These are phyloP conservation scores for Oidium heveae DNA, from an alignment of 2,329 filamentous ascomycete genomes.

Conservation along the genomic window DNA sequence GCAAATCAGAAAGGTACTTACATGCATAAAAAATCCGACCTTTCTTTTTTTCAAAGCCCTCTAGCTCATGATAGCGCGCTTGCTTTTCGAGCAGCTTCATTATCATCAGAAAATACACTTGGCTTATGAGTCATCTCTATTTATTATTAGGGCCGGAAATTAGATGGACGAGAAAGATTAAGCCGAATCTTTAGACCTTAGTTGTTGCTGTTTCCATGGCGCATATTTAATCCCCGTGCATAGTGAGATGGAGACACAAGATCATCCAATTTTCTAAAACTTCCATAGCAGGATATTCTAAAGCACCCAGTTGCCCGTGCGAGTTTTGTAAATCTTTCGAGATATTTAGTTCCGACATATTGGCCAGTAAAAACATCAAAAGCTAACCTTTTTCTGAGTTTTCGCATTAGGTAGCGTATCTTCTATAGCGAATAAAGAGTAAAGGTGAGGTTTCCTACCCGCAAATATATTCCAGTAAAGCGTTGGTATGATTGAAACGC, in stretches of 20 bases:
- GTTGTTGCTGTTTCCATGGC: no score
- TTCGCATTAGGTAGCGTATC: neutral
- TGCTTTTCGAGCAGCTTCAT: no score
- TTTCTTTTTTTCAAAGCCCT: no score
- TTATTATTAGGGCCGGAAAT: no score
- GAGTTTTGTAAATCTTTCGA: neutral
- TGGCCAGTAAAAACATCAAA: neutral
- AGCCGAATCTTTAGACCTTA: no score
- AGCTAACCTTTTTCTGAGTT: neutral
- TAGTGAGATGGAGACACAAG: no score
- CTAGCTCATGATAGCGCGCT: no score
- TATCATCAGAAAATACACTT: no score
- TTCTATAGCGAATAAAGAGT: neutral
- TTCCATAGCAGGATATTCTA: neutral
- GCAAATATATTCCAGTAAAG: neutral
- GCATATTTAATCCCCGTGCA: no score
- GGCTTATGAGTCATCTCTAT: no score
- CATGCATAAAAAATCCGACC: neutral
- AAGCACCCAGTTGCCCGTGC: neutral
- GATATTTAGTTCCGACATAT: neutral
- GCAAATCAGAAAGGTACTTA: neutral
- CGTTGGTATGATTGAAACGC: neutral
- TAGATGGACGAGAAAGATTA: no score
- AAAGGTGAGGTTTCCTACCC: neutral
- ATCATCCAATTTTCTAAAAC: no score